Evolutionary conservation across 495 filamentous ascomycete species (phyloP), one percentile per base, ranked within the genome.

Genomic region (Diplogelasinospora grovesii): DNA sequence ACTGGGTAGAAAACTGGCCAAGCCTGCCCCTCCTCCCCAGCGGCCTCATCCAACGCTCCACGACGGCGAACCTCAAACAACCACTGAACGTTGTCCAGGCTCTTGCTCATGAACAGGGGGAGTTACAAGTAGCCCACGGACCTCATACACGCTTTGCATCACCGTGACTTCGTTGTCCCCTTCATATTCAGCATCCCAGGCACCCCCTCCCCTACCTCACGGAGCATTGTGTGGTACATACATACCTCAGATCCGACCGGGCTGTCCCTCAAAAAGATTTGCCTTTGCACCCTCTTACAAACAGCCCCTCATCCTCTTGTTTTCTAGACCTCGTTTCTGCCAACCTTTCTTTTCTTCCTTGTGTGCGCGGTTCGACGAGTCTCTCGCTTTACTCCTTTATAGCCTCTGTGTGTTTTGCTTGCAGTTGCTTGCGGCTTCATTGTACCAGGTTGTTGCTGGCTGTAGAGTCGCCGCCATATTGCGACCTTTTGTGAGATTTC

Each of bases 11-110:
- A 30, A 42, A 39, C 22, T 36, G 27, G 46, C 53, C 53, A 48
- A 52, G 49, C 16, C 25, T 36, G 24, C 48, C 38, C 26, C 31
- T 44, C 36, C 39, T 41, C 41, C 23, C 44, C 40, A 18, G 38
- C 13, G 22, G 43, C 48, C 50, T 58, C 52, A 50, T 49, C 39
- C 48, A 23, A 48, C 27, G 49, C 51, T 49, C 52, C 53, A 60
- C 52, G 49, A 46, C 48, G 41, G 29, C 46, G 45, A 52, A 50
- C 38, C 50, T 61, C 56, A 61, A 59, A 61, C 59, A 55, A 48
- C 59, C 53, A 61, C 36, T 56, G 48, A 35, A 29, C 26, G 31
- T 38, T 36, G 43, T 43, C 32, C 28, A 36, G 5, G 10, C 39
- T 30, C 39, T 22, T 43, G 46, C 41, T 55, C 40, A 31, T 55